phyloP scores from a whole-genome alignment of 1,284 basidiomycete species.

The Phylloporus sp. region DNA sequence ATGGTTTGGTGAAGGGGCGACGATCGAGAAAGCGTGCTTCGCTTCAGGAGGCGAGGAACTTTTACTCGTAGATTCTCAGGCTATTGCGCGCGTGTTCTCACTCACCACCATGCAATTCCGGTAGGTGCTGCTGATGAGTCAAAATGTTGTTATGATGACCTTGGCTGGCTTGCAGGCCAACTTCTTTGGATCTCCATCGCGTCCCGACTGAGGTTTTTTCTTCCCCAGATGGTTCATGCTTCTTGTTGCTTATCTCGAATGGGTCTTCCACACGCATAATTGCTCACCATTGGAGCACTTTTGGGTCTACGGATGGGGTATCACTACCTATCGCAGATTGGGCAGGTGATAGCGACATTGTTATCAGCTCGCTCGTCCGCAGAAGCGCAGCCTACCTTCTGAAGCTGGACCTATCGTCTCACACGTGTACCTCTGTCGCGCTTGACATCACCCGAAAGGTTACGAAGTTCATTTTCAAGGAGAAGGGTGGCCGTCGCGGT shows the following conservation, averaged over 20 bases:
- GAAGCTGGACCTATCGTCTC: constrained; percentile 43
- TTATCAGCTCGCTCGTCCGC: constrained; percentile 55
- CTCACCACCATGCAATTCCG: constrained; percentile 60
- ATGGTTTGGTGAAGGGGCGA: constrained; percentile 51
- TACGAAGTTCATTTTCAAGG: constrained; percentile 64
- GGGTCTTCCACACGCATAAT: constrained; percentile 34
- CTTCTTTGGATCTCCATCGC: constrained; percentile 48
- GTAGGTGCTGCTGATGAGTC: constrained; percentile 36
- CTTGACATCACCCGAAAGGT: constrained; percentile 62
- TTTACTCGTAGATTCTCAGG: constrained; percentile 53
- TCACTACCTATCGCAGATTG: constrained; percentile 42
- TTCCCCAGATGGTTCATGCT: constrained; percentile 63
- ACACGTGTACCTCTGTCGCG: constrained; percentile 48
- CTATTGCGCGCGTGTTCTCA: constrained; percentile 57
- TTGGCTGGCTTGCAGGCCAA: constrained; percentile 47
- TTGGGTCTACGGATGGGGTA: constrained; percentile 59
- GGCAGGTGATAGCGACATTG: constrained; percentile 32
- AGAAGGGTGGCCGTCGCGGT: constrained; percentile 34
- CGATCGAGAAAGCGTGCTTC: constrained; percentile 49
- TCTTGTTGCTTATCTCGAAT: constrained; percentile 45
- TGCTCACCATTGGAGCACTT: constrained; percentile 63
- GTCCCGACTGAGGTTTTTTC: constrained; percentile 48
- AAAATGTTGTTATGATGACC: too few relatives aligned
- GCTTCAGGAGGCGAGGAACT: constrained; percentile 59
- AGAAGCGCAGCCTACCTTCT: constrained; percentile 53